phyloP scores from a whole-genome alignment of 2,329 filamentous ascomycete species.

The Phialophora expanda region DNA sequence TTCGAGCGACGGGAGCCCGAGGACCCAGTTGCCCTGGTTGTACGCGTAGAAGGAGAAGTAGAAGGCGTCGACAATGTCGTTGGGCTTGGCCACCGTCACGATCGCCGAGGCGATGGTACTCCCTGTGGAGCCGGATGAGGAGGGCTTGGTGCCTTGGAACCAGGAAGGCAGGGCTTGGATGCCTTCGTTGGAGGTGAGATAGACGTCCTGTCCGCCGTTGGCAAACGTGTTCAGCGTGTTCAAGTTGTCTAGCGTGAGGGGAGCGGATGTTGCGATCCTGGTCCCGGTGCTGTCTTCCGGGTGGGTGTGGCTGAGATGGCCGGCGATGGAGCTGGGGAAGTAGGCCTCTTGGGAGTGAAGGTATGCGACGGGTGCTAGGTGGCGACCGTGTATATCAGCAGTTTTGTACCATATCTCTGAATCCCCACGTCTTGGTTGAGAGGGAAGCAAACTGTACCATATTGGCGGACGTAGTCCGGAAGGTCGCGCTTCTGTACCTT shows the following conservation, averaged over 20 bases:
- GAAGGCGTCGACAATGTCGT: slow-evolving; percentile 62
- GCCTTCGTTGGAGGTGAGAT: slow-evolving; percentile 56
- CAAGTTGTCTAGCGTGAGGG: slow-evolving; percentile 57
- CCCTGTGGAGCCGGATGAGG: slow-evolving; percentile 57
- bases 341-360: slow-evolving; percentile 57
- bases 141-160: slow-evolving; percentile 61
- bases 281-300: slow-evolving; percentile 52
- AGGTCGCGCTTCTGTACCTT: slow-evolving; percentile 27
- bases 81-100: slow-evolving; percentile 63
- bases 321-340: slow-evolving; percentile 56
- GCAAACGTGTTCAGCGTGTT: slow-evolving; percentile 53
- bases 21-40: slow-evolving; percentile 51
- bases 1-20: slow-evolving; percentile 46
- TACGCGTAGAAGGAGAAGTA: slow-evolving; percentile 68
- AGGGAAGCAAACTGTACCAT: slow-evolving; percentile 20
- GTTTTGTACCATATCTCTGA: neutral
- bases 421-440: neutral
- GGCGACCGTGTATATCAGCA: neutral
- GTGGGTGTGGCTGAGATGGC: slow-evolving; percentile 54
- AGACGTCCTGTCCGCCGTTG: slow-evolving; percentile 54
- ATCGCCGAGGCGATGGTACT: slow-evolving; percentile 55
- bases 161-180: slow-evolving; percentile 54
- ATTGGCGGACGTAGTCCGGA: slow-evolving; percentile 31
- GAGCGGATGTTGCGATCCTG: slow-evolving; percentile 46
- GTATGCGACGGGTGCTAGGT: slow-evolving; percentile 57